phyloP scores from a whole-genome alignment of 257 asterid species.

The Paulownia fortunei region DNA sequence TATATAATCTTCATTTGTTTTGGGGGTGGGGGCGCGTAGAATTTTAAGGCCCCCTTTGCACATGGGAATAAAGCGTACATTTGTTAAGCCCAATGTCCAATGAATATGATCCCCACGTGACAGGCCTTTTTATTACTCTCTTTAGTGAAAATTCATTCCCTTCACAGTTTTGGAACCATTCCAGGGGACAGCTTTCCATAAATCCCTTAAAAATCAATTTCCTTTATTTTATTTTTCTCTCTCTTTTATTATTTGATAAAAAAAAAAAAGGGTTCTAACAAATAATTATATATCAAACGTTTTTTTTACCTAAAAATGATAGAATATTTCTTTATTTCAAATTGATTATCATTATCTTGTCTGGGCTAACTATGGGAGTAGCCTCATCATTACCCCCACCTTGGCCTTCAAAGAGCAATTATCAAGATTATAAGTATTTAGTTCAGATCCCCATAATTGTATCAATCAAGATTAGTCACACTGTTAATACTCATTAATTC shows the following conservation, averaged over 20 bases:
- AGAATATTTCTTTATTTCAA: neutral
- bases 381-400: constrained; percentile 58
- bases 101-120: constrained; percentile 59
- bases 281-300: neutral
- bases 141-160: constrained; percentile 32
- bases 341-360: constrained; percentile 11
- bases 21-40: neutral
- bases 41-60: constrained; percentile 28
- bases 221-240: neutral
- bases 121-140: constrained; percentile 33
- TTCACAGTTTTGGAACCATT: constrained; percentile 42
- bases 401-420: constrained; percentile 30
- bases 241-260: neutral
- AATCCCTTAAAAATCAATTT: neutral
- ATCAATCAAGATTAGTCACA: constrained; percentile 16
- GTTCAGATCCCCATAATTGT: constrained; percentile 49
- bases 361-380: neutral
- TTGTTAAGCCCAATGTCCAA: constrained; percentile 47
- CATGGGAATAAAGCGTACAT: constrained; percentile 46
- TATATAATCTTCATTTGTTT: neutral
- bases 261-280: neutral
- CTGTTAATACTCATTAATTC: neutral
- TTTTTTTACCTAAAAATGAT: neutral
- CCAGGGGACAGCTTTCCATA: constrained; percentile 40
- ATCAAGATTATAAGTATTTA: constrained; percentile 23